Conservation (phyloP, 2,329 filamentous ascomycete species). For the Aureobasidium sp. region DNA sequence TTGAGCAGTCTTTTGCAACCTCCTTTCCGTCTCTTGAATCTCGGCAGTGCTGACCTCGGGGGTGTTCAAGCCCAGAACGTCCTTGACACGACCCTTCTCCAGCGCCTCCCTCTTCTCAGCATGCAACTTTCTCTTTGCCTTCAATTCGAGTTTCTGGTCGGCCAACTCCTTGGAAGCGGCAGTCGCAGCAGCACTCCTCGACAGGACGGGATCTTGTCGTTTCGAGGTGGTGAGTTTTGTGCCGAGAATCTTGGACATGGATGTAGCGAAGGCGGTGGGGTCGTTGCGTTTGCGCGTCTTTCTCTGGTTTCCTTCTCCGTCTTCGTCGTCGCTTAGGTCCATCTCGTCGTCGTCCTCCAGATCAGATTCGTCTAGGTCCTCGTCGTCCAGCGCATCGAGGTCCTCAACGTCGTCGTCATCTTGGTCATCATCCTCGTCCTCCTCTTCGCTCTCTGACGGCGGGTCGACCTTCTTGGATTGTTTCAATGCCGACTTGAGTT, state of each 20-base stretch:
- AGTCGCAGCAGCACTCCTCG: slow-evolving; percentile 67
- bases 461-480: not conserved
- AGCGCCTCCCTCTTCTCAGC: slow-evolving; percentile 69
- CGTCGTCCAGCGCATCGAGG: slow-evolving; percentile 29
- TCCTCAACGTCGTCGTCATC: slow-evolving; percentile 25
- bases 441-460: slow-evolving; percentile 15
- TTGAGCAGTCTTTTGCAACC: slow-evolving; percentile 78
- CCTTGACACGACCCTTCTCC: slow-evolving; percentile 81
- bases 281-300: slow-evolving; percentile 81
- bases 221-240: slow-evolving; percentile 79
- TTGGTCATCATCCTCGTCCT: slow-evolving; percentile 23
- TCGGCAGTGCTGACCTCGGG: slow-evolving; percentile 38
- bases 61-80: slow-evolving; percentile 63
- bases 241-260: slow-evolving; percentile 83
- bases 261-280: slow-evolving; percentile 81
- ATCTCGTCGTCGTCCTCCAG: slow-evolving; percentile 27
- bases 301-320: slow-evolving; percentile 18
- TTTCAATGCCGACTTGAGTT: slow-evolving; percentile 12
- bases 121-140: slow-evolving; percentile 68
- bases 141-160: slow-evolving; percentile 71
- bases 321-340: slow-evolving; percentile 26
- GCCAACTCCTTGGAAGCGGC: slow-evolving; percentile 63
- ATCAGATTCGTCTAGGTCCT: slow-evolving; percentile 19
- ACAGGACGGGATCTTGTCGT: slow-evolving; percentile 82
- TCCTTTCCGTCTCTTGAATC: slow-evolving; percentile 63